Conservation (phyloP, 495 filamentous ascomycete genomes). For the Penicillium canariense region DNA sequence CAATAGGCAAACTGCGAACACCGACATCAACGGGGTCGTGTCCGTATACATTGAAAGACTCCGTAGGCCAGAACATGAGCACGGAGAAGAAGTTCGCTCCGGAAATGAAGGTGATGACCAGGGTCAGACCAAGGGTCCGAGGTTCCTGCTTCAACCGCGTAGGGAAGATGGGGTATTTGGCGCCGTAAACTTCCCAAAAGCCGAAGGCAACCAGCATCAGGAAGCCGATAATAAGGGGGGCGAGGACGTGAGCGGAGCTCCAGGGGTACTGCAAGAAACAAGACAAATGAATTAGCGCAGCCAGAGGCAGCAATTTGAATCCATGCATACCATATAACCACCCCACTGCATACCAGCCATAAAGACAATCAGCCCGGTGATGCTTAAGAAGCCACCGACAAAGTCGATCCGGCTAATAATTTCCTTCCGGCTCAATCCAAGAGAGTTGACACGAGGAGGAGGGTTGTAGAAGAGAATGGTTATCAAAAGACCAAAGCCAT, state of each 20-base stretch:
- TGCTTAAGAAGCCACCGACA: conserved; percentile 65
- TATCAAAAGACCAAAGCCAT: conserved; percentile 57
- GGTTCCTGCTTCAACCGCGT: conserved; percentile 60
- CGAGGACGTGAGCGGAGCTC: conserved; percentile 57
- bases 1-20: conserved; percentile 63
- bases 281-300: conserved; percentile 4
- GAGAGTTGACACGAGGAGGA: conserved; percentile 56
- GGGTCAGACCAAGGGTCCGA: conserved; percentile 59
- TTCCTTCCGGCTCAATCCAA: conserved; percentile 46
- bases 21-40: conserved; percentile 67
- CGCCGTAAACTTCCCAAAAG: conserved; percentile 59
- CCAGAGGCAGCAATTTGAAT: background rate
- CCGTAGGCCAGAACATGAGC: conserved; percentile 70
- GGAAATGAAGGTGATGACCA: conserved; percentile 71
- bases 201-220: conserved; percentile 53
- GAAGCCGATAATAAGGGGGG: conserved; percentile 55
- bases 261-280: conserved; percentile 51
- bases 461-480: conserved; percentile 66
- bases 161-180: conserved; percentile 67
- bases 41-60: conserved; percentile 73
- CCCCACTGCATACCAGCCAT: conserved; percentile 68
- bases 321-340: conserved; percentile 56
- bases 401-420: conserved; percentile 61
- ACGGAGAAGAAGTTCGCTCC: conserved; percentile 76
- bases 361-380: conserved; percentile 61